Evolutionary conservation across 2,329 filamentous ascomycete genomes (phyloP).

Genomic region (Pseudohalonectria lignicola): DNA sequence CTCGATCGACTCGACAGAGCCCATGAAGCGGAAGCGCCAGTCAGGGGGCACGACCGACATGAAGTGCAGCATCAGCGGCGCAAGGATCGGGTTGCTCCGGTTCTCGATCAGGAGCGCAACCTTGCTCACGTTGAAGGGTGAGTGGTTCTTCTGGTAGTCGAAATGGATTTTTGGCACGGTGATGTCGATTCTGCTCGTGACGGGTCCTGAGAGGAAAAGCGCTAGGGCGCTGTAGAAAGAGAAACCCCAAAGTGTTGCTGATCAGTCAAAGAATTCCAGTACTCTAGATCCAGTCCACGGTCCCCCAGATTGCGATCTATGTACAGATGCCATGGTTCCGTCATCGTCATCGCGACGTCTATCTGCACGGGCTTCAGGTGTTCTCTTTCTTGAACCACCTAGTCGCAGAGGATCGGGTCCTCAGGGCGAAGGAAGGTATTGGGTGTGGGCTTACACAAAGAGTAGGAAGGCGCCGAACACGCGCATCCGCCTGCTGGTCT

Average conservation of each 20-base stretch:
- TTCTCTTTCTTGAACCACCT: background rate
- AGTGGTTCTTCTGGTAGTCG: slow-evolving; percentile 19
- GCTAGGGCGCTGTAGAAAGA: slow-evolving; percentile 4
- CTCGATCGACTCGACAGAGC: slow-evolving; percentile 32
- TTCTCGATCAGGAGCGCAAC: slow-evolving; percentile 45
- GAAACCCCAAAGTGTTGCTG: too few species aligned
- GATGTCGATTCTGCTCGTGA: slow-evolving; percentile 9
- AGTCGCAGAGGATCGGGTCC: background rate
- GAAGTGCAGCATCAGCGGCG: slow-evolving; percentile 43
- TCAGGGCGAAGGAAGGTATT: background rate
- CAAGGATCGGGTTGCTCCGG: slow-evolving; percentile 34
- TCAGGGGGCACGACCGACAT: slow-evolving; percentile 44
- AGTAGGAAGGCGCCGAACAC: slow-evolving; percentile 16
- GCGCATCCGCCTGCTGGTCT: slow-evolving; percentile 22
- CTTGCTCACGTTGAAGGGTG: slow-evolving; percentile 36
- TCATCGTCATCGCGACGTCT: too few species aligned
- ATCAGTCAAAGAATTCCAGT: too few species aligned
- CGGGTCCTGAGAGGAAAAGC: slow-evolving; percentile 11
- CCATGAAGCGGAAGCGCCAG: slow-evolving; percentile 48
- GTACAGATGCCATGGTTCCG: too few species aligned
- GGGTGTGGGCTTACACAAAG: slow-evolving; percentile 15
- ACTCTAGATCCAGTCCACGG: too few species aligned
- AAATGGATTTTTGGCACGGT: slow-evolving; percentile 18
- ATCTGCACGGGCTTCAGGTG: too few species aligned
- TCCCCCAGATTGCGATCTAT: too few species aligned